Percentiles rank a stretch among this genome's conserved stretches.
Conservation (phyloP, 306 rosid genomes). For the Cucumis sativus region DNA sequence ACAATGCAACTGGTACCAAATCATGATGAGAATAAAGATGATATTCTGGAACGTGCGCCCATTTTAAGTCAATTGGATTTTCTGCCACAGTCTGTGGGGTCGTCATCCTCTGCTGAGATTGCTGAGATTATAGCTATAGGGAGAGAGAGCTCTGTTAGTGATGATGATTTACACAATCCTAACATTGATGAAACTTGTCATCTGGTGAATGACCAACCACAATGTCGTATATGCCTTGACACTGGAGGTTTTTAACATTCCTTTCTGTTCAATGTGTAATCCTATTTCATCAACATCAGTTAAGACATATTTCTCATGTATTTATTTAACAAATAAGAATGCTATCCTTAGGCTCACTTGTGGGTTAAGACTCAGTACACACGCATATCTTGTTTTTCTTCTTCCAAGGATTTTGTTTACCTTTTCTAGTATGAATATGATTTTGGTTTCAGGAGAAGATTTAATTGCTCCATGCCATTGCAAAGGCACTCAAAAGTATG, state of each 20-base stretch:
- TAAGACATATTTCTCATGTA: not conserved
- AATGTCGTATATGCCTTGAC: conserved; percentile 96
- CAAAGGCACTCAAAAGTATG: conserved; percentile 95
- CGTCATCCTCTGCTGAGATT: conserved; percentile 70
- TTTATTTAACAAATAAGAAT: not conserved
- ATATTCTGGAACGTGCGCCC: conserved; percentile 57
- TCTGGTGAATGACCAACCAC: conserved; percentile 60
- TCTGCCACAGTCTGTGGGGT: conserved; percentile 26
- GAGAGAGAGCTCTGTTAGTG: conserved; percentile 17
- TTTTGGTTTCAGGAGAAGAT: conserved; percentile 61
- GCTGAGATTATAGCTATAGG: conserved; percentile 54
- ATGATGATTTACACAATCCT: conserved; percentile 31
- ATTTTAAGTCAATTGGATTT: conserved; percentile 48
- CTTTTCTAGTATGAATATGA: not conserved
- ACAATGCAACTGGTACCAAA: conserved; percentile 73
- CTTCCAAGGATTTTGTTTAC: not conserved
- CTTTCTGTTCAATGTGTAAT: conserved; percentile 8
- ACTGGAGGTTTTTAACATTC: conserved; percentile 45
- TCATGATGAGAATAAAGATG: conserved; percentile 38
- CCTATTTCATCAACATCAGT: conserved; percentile 6
- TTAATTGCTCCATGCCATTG: conserved; percentile 95
- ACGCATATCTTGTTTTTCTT: not conserved
- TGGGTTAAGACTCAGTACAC: not conserved
- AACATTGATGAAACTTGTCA: conserved; percentile 41
- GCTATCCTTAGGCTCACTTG: not conserved